phyloP scores from a whole-genome alignment of 2,329 filamentous ascomycete species.

The Penicillium carneum region DNA sequence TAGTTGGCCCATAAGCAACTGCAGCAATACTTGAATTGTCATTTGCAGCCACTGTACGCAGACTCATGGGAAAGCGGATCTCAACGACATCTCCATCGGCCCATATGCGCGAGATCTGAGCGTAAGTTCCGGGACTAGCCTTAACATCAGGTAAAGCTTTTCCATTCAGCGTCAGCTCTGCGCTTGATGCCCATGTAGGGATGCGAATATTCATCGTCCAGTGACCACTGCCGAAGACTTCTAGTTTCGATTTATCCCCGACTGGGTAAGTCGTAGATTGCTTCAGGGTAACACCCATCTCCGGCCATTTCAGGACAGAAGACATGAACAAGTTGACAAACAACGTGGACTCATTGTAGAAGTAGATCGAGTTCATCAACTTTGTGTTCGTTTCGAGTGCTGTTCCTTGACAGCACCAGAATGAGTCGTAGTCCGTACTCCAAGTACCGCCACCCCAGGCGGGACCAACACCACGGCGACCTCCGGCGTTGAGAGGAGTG shows the following conservation, averaged over 20 bases:
- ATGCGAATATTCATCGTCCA: slow-evolving; percentile 8
- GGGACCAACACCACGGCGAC: slow-evolving; percentile 58
- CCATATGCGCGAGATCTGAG: slow-evolving; percentile 3
- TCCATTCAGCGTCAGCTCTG: neutral
- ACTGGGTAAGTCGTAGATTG: slow-evolving; percentile 3
- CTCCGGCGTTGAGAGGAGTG: slow-evolving; percentile 59
- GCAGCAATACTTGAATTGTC: slow-evolving; percentile 1
- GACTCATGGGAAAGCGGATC: slow-evolving; percentile 6
- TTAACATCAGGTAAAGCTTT: neutral
- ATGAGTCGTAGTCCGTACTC: slow-evolving; percentile 62
- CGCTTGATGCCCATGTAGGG: neutral
- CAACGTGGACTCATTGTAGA: slow-evolving; percentile 48
- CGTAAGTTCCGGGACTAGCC: neutral
- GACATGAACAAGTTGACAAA: slow-evolving; percentile 9
- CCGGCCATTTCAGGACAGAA: neutral
- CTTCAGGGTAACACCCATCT: slow-evolving; percentile 3
- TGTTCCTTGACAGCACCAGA: slow-evolving; percentile 64
- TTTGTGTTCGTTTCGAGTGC: slow-evolving; percentile 63
- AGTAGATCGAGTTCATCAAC: slow-evolving; percentile 62
- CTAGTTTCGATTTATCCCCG: neutral
- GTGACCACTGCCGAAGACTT: neutral
- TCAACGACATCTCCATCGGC: slow-evolving; percentile 3
- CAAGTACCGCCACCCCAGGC: slow-evolving; percentile 63
- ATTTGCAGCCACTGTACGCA: slow-evolving; percentile 7
- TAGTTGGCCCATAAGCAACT: slow-evolving; percentile 5